Evolutionary conservation across 169 alveolate genomes (phyloP), one percentile per base, ranked within the genome.

Genomic region (Eimeria falciformis): DNA sequence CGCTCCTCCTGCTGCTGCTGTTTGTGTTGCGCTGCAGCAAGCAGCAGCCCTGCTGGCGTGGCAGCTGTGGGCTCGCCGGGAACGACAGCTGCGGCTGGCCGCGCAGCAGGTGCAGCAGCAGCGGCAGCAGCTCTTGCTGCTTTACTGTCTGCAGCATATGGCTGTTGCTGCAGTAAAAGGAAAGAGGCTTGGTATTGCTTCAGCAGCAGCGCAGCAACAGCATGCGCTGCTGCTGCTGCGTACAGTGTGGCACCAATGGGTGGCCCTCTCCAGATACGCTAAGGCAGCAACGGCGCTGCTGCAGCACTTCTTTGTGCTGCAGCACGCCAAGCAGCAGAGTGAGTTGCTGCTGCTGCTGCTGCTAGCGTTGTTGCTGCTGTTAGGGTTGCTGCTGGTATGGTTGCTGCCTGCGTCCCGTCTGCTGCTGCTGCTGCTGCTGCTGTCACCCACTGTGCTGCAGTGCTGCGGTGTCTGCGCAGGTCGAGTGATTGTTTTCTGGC

Each of bases 231-330:
- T 75, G 58, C 85, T 75, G 85, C 65, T 75, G 85, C 85, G 65
- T 5, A 4, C 66, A 12, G 18, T 75, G 29, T 75, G 85, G 85
- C 14, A n/a, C 40, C 85, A 75, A 33, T 75, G 85, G 85, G 11
- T 17, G 0, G 40, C 85, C 3, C 21, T 75, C n/a, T 75, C 45
- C 12, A 58, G 85, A 11, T 75, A 75, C 40, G 85, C 85, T 17
- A 46, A 46, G 65, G 85, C 85, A 75, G 85, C 65, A 4, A 75
- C 9, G 40, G 85, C 85, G 43, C 65, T 75, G 85, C 66, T 75
- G 85, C 85, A 75, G 85, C 85, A 75, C 43, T 75, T 75, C 65
- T n/a, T 75, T 14, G 21, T 75, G 85, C 85, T 75, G 85, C 85
- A 75, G 62, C 65, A 75, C 2, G n/a, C 40, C 43, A 12, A 65